Conservation (phyloP, 2,329 filamentous ascomycete genomes). For the Trichoderma koningiopsis region DNA sequence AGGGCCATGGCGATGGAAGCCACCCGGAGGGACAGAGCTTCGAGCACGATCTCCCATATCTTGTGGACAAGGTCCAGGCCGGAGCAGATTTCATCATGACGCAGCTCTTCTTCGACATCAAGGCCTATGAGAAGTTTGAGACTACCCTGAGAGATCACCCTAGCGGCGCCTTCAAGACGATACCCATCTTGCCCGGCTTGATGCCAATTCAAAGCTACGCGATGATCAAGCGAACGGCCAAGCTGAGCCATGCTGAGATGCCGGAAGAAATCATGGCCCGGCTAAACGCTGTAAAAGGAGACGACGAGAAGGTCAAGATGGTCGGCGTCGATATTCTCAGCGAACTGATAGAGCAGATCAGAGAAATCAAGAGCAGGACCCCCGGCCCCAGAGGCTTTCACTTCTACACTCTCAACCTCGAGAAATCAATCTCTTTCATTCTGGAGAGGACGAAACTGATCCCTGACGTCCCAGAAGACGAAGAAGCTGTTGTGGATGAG, state of each 20-base stretch:
- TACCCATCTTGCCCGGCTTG: constrained; percentile 89
- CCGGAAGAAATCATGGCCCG: constrained; percentile 70
- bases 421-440: constrained; percentile 94
- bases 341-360: constrained; percentile 80
- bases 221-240: constrained; percentile 90
- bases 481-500: constrained; percentile 55
- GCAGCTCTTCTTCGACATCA: constrained; percentile 90
- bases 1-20: constrained; percentile 90
- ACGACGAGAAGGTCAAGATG: constrained; percentile 79
- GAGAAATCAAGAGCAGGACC: constrained; percentile 59
- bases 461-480: constrained; percentile 59
- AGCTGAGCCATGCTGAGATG: constrained; percentile 86
- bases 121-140: constrained; percentile 82
- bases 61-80: constrained; percentile 87
- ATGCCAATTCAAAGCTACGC: constrained; percentile 99
- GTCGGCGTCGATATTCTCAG: constrained; percentile 80
- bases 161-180: constrained; percentile 80
- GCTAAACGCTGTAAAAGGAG: constrained; percentile 71
- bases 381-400: constrained; percentile 79
- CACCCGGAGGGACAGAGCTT: constrained; percentile 70
- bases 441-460: constrained; percentile 85
- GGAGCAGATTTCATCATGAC: constrained; percentile 99
- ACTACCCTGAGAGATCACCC: constrained; percentile 73
- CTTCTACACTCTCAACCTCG: constrained; percentile 95
- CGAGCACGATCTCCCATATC: constrained; percentile 82